Conservation (phyloP, 352 stramenopile species). For the Discostella stelligera region DNA sequence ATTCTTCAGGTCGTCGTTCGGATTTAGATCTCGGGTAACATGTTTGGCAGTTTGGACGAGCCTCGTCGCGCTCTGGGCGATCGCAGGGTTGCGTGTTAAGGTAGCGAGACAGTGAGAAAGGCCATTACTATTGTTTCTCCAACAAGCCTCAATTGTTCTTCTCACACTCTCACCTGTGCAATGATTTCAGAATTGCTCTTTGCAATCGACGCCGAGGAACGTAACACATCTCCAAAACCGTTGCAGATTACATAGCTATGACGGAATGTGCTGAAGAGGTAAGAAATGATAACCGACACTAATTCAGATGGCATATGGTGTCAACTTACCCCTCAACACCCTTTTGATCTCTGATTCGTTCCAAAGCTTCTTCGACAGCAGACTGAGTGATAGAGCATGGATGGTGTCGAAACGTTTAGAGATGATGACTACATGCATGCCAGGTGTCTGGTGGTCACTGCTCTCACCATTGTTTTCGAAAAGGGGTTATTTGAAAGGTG, state of each 20-base stretch:
- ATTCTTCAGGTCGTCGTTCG: constrained; percentile 92
- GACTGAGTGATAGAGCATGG: constrained; percentile 21
- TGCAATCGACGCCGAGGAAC: constrained; percentile 88
- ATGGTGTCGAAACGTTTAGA: neutral
- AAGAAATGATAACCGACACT: neutral
- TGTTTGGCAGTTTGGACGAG: constrained; percentile 88
- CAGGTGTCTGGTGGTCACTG: neutral
- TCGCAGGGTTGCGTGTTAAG: neutral
- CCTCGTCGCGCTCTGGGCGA: constrained; percentile 85
- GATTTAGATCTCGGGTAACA: constrained; percentile 92
- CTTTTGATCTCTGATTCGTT: constrained; percentile 92
- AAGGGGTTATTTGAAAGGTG: neutral
- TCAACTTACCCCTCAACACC: constrained; percentile 86
- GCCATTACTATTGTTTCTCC: neutral
- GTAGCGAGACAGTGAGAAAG: neutral
- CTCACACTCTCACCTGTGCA: constrained; percentile 59
- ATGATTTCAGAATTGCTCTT: constrained; percentile 90
- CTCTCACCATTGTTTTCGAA: constrained; percentile 2
- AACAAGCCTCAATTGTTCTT: neutral
- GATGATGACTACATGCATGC: neutral
- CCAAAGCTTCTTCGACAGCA: constrained; percentile 92
- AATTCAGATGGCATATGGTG: no score
- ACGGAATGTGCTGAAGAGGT: neutral
- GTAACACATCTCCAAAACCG: constrained; percentile 86
- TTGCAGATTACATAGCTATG: constrained; percentile 90